Evolutionary conservation across 129 eudicot species (phyloP).

Genomic region (sunflower (Helianthus annuus)): DNA sequence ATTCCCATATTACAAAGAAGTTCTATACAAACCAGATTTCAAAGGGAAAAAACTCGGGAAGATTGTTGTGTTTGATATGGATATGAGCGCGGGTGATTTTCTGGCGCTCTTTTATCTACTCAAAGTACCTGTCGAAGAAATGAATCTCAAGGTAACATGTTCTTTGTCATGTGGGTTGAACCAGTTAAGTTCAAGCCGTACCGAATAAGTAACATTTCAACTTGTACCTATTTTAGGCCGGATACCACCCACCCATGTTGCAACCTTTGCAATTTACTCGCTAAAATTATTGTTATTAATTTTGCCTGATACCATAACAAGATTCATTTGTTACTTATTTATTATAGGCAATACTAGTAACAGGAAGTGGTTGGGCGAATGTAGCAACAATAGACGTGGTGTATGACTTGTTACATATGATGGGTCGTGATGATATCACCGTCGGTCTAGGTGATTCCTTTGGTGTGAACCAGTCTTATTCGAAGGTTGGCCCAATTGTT

Average conservation of each 20-base stretch:
- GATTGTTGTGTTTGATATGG: conserved; percentile 79
- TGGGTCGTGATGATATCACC: conserved; percentile 94
- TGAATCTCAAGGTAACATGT: conserved; percentile 65
- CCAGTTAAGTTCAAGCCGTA: no score
- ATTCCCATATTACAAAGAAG: conserved; percentile 61
- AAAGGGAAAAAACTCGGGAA: conserved; percentile 52
- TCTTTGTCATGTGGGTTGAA: not conserved
- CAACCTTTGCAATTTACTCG: not conserved
- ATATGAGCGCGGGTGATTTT: conserved; percentile 95
- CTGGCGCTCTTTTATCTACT: conserved; percentile 84
- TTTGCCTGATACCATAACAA: not conserved
- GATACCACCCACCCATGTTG: no score
- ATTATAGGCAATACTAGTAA: conserved; percentile 66
- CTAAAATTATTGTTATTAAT: not conserved
- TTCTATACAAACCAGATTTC: conserved; percentile 58
- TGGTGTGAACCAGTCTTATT: conserved; percentile 62
- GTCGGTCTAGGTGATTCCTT: conserved; percentile 79
- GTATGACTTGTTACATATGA: conserved; percentile 91
- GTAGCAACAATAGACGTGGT: conserved; percentile 84
- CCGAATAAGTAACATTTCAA: no score
- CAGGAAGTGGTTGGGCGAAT: conserved; percentile 93
- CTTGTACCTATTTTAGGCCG: no score
- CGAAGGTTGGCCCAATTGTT: conserved; percentile 30
- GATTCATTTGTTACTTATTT: not conserved
- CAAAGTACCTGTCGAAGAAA: conserved; percentile 65